Conservation (phyloP, 768 basidiomycete species). For the Roridomyces roridus region DNA sequence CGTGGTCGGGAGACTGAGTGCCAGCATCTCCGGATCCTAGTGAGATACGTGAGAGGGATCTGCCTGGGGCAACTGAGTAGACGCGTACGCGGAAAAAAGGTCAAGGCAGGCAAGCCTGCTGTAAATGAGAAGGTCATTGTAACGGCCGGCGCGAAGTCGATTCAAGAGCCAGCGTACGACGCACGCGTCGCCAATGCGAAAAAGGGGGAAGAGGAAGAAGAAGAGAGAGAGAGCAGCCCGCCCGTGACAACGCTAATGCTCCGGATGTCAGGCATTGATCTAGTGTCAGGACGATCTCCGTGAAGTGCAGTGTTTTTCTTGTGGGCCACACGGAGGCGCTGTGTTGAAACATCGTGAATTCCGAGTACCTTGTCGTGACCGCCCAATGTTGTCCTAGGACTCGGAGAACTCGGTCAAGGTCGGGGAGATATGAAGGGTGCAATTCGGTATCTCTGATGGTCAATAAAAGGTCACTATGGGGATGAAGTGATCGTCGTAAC, state of each 20-base stretch:
- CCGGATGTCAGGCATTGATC: too few relatives aligned
- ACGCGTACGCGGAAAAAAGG: conserved; percentile 19
- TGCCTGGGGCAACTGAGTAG: not conserved
- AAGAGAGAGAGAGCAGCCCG: conserved; percentile 1
- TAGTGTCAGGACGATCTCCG: not conserved
- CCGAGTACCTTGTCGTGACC: too few relatives aligned
- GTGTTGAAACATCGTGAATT: too few relatives aligned
- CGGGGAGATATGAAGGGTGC: too few relatives aligned
- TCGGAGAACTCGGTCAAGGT: too few relatives aligned
- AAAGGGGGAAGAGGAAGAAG: conserved; percentile 1
- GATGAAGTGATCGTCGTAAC: not conserved
- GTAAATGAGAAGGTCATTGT: conserved; percentile 23
- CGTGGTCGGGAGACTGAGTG: not conserved
- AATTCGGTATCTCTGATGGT: too few relatives aligned
- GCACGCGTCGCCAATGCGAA: conserved; percentile 16
- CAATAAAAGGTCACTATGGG: not conserved
- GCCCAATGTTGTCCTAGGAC: too few relatives aligned
- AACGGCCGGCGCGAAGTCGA: conserved; percentile 13
- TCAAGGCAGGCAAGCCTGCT: conserved; percentile 16
- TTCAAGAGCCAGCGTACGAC: conserved; percentile 14
- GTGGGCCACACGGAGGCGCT: too few relatives aligned
- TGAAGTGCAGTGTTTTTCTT: not conserved
- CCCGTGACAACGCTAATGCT: too few relatives aligned
- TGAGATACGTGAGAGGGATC: not conserved
- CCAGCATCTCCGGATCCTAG: conserved; percentile 8